These are phyloP conservation scores for Sporothrix inflata DNA, from an alignment of 2,329 filamentous ascomycete species.

Conservation along the genomic window DNA sequence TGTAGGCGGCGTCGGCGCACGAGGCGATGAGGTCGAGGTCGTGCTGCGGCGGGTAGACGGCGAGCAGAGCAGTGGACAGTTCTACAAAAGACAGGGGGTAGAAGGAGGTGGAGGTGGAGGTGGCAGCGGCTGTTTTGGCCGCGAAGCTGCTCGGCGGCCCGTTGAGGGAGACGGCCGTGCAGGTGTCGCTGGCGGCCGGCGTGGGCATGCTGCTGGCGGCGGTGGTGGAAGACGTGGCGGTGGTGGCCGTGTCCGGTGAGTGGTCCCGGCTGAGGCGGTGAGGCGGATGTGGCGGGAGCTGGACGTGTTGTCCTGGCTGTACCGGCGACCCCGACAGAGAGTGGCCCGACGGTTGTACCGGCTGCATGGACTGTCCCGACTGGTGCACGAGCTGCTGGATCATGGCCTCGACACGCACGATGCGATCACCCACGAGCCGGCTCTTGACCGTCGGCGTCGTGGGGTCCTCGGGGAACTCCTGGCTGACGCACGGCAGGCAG, in stretches of 20 bases:
- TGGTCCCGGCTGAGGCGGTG: background rate
- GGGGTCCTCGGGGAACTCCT: slow-evolving; percentile 48
- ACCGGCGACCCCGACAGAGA: too few species aligned
- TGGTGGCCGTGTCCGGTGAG: background rate
- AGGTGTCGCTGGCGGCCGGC: slow-evolving; percentile 8
- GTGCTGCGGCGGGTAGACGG: slow-evolving; percentile 21
- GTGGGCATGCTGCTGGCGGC: slow-evolving; percentile 14
- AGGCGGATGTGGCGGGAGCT: background rate
- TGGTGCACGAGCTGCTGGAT: slow-evolving; percentile 28
- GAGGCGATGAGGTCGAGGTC: slow-evolving; percentile 29
- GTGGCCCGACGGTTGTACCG: too few species aligned
- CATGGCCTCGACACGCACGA: slow-evolving; percentile 31
- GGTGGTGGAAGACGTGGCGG: background rate
- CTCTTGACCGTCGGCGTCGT: slow-evolving; percentile 27
- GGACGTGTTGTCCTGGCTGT: slow-evolving; percentile 25
- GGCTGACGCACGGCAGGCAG: slow-evolving; percentile 48
- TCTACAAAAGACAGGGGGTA: background rate
- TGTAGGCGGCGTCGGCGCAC: slow-evolving; percentile 14
- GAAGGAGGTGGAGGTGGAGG: background rate
- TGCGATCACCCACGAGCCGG: slow-evolving; percentile 32
- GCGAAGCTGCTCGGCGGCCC: background rate
- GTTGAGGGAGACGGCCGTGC: background rate
- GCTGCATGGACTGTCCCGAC: background rate
- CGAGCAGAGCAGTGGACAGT: slow-evolving; percentile 23
- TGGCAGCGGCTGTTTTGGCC: background rate